Base-by-base conservation (phyloP, 2,329 filamentous ascomycete genomes). In the Nannizziopsis barbatae region DNA sequence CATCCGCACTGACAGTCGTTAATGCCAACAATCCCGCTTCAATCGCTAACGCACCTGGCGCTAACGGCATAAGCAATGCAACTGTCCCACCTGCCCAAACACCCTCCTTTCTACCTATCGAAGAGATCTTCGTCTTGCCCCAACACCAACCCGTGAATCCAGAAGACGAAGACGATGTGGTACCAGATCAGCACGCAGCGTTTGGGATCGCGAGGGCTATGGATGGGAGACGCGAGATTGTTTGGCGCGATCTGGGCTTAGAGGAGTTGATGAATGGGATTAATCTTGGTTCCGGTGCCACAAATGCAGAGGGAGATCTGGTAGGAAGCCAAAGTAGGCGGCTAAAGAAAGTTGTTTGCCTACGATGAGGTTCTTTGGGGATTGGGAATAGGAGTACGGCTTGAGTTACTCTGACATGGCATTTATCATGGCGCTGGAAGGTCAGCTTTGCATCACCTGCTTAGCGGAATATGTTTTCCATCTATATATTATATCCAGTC, bases 131-230 rank as follows among this genome's bases (percentile, higher is more conserved):
- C 56, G 72, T 83, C 2, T 68, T 74, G 5, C 72, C 75, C 12
- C 74, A 81, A 50, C 73, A 79, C 50, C 76, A 81, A 57, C 79
- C 79, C 0, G 62, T 78, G 11, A 81, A 82, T 53, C 79, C 79
- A 0, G 79, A 82, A 59, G 79, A 82, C 53, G 78, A 83, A 60
- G 79, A 82, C 52, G 79, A 81, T 55, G 75, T 82, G 2, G 78
- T 82, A 11, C 79, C 79, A 0, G 78, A 82, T 55, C 78, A 81
- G 62, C 79, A 82, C 62, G 79, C 79, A 0, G 79, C 78, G 2
- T 83, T 81, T 63, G 79, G 79, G 1, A 83, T 83, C 50, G 72
- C 76, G 60, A 67, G 78, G 37, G 79, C 78, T 0, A 80, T 78
- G 58, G 74, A 79, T 60, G 67, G 67, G 42, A 69, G 69, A 51